Evolutionary conservation across 768 basidiomycete genomes (phyloP).

Genomic region (Hericium rajendrae): DNA sequence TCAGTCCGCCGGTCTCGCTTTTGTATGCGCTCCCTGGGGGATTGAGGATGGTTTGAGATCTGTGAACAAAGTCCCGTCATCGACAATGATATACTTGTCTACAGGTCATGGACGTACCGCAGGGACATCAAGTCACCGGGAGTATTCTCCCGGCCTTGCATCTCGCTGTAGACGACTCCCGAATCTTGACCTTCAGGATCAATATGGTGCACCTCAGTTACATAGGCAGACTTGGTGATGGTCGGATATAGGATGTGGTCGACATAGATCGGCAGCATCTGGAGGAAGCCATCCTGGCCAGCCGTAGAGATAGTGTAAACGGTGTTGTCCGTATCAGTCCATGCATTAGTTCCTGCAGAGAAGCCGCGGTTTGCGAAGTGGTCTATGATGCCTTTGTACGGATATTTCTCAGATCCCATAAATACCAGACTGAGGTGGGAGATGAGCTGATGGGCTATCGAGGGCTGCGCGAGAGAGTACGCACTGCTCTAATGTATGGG

Average conservation of each 20-base stretch:
- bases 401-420: constrained; percentile 92
- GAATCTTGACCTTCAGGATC: constrained; percentile 85
- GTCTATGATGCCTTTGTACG: constrained; percentile 94
- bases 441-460: background rate
- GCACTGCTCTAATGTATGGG: constrained; percentile 93
- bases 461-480: constrained; percentile 18
- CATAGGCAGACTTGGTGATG: constrained; percentile 76
- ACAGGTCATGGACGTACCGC: constrained; percentile 36
- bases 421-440: constrained; percentile 60
- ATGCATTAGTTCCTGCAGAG: constrained; percentile 88
- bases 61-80: constrained; percentile 21
- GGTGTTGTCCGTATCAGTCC: constrained; percentile 94
- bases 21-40: constrained; percentile 80
- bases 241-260: constrained; percentile 98
- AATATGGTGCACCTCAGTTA: constrained; percentile 86
- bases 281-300: constrained; percentile 84
- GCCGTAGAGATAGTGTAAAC: constrained; percentile 95
- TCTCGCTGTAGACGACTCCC: constrained; percentile 94
- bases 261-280: constrained; percentile 79
- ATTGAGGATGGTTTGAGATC: constrained; percentile 73
- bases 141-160: constrained; percentile 94
- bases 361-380: constrained; percentile 91
- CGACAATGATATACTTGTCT: background rate
- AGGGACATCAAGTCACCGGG: constrained; percentile 86
- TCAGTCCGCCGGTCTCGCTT: constrained; percentile 94